Conservation (phyloP, 768 basidiomycete species). For the Trametes maxima region DNA sequence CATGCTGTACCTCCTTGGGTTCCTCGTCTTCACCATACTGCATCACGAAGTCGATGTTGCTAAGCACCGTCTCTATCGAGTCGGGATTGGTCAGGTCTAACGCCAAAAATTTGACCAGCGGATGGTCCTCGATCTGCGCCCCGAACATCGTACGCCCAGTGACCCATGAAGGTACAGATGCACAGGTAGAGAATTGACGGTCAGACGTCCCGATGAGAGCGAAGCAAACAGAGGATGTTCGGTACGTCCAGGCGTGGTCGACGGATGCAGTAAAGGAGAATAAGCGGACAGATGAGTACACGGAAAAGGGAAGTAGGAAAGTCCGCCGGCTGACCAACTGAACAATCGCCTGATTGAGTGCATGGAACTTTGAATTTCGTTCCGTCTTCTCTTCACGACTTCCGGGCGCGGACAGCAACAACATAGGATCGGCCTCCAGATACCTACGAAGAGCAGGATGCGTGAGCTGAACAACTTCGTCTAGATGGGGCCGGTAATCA, state of each 20-base stretch:
- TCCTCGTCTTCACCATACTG: constrained; percentile 99
- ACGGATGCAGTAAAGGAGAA: neutral
- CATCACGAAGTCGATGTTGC: constrained; percentile 97
- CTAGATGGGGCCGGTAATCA: neutral
- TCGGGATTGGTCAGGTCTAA: constrained; percentile 89
- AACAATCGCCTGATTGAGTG: constrained; percentile 93
- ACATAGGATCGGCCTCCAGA: constrained; percentile 91
- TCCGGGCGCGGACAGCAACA: constrained; percentile 70
- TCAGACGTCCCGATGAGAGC: neutral
- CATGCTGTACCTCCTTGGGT: constrained; percentile 76
- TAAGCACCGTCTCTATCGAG: constrained; percentile 86
- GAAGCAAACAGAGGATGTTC: too few species aligned
- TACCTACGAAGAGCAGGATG: constrained; percentile 50
- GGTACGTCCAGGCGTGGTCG: neutral
- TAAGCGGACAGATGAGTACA: constrained; percentile 5
- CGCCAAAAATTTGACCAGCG: constrained; percentile 94
- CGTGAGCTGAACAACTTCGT: constrained; percentile 2
- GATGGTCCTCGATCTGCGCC: constrained; percentile 93
- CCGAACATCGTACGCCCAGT: constrained; percentile 4
- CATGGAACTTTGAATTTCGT: constrained; percentile 83
- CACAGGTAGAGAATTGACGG: neutral
- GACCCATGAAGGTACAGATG: neutral
- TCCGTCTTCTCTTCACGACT: constrained; percentile 52
- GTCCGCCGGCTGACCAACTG: constrained; percentile 66
- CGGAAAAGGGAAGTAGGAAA: neutral